A percentile compares a stretch with the other conserved stretches of the same genome.
These are phyloP conservation scores for Neodidymelliopsis sp. DNA, from an alignment of 2,329 filamentous ascomycete species.

Conservation along the genomic window DNA sequence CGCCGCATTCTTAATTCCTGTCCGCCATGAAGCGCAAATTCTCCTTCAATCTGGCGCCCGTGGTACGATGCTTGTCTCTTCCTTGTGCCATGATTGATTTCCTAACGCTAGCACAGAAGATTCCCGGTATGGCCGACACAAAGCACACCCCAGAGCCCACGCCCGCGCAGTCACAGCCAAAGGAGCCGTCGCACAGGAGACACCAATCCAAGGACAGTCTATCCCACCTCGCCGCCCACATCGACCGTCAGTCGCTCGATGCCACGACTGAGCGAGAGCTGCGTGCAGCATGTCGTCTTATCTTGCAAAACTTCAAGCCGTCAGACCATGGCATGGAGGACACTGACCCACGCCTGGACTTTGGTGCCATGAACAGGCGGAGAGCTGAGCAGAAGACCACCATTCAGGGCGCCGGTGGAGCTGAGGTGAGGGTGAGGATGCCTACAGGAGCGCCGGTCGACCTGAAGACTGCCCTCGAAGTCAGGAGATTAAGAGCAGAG, in stretches of 20 bases:
- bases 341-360: slow-evolving; percentile 48
- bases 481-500: slow-evolving; percentile 34
- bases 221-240: slow-evolving; percentile 51
- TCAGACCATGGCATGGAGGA: slow-evolving; percentile 48
- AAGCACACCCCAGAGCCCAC: slow-evolving; percentile 39
- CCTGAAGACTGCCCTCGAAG: slow-evolving; percentile 35
- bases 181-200: slow-evolving; percentile 28
- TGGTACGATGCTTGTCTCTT: slow-evolving; percentile 40
- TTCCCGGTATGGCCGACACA: slow-evolving; percentile 38
- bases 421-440: slow-evolving; percentile 35
- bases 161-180: slow-evolving; percentile 20
- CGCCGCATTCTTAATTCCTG: slow-evolving; percentile 5
- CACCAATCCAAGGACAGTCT: slow-evolving; percentile 43
- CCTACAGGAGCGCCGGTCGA: slow-evolving; percentile 43
- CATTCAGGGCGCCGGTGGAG: slow-evolving; percentile 14
- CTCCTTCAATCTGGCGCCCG: slow-evolving; percentile 53
- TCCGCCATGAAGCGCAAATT: slow-evolving; percentile 54
- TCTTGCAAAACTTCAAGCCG: slow-evolving; percentile 53
- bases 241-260: slow-evolving; percentile 54
- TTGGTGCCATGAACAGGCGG: slow-evolving; percentile 35
- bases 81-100: not conserved
- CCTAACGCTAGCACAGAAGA: slow-evolving; percentile 39
- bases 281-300: slow-evolving; percentile 54
- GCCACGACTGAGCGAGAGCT: slow-evolving; percentile 54
- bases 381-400: slow-evolving; percentile 23